Evolutionary conservation across 169 alveolate genomes (phyloP), one percentile per base, ranked within the genome.

Genomic region (Neospora caninum): DNA sequence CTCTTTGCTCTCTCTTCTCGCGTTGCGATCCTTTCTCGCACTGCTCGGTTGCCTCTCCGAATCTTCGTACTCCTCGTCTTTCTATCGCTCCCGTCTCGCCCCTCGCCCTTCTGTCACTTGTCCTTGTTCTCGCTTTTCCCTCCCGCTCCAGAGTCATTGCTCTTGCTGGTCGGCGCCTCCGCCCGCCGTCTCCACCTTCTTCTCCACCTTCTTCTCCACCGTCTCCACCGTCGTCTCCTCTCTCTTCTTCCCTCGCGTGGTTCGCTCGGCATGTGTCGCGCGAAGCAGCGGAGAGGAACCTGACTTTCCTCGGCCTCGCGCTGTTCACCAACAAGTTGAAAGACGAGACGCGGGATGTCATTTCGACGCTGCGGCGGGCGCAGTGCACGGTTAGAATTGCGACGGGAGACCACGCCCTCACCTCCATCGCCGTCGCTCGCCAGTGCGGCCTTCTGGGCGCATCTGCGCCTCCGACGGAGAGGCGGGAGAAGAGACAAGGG

Each of bases 371-470:
- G 38, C 67, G 31, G 34, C 43, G 25, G 22, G 89, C 89, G 38
- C 67, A 38, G 89, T 82, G 89, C 67, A 31, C 53, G 4, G 89
- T 82, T 38, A 13, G 89, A 20, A 82, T 82, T 0, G 69, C 64
- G 38, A 82, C 89, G 10, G 89, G 89, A 41, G 89, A 82, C 41
- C 89, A 82, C 25, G 54, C 89, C 9, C 89, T 82, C 39, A 82
- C 89, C 41, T 82, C 89, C 1, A 82, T 82, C 39, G 89, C 89
- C 39, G 89, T 82, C 64, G 89, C 89, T 18, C n/a, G 89, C 2
- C 69, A 82, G 89, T 82, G 89, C 67, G 89, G 89, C 38, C 38
- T 82, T 41, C 38, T 82, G 9, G 69, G 89, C 89, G 88, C 13
- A 6, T 64, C n/a, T 27, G 73, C 73, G 73, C 73, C 73, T 27